Percentiles rank a stretch among this genome's conserved stretches.
Evolutionary conservation across 2,329 filamentous ascomycete genomes (phyloP).

Genomic region (Stagonosporopsis rhizophila): DNA sequence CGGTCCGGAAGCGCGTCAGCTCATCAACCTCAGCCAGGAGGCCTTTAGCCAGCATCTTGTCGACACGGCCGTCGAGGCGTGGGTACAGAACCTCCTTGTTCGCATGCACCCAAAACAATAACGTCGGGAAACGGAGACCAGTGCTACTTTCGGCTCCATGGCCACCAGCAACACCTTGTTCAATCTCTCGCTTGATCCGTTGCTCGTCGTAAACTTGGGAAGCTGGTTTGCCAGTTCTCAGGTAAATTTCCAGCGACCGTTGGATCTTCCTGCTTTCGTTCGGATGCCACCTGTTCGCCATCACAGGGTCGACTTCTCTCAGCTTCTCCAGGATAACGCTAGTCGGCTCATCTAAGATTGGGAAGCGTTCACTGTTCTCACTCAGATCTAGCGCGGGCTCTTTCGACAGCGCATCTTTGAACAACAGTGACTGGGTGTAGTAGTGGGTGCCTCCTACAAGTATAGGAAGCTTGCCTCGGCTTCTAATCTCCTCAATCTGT

Average conservation of each 20-base stretch:
- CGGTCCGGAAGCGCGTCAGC: conserved; percentile 58
- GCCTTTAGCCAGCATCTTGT: conserved; percentile 78
- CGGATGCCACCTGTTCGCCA: conserved; percentile 93
- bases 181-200: conserved; percentile 43
- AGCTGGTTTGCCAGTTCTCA: conserved; percentile 80
- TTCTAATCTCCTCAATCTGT: conserved; percentile 76
- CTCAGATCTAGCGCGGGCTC: conserved; percentile 47
- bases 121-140: conserved; percentile 61
- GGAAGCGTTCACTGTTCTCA: conserved; percentile 54
- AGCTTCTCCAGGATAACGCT: conserved; percentile 76
- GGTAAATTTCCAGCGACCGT: conserved; percentile 87
- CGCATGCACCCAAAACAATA: conserved; percentile 89
- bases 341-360: conserved; percentile 75
- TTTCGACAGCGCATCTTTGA: conserved; percentile 72
- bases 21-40: conserved; percentile 67
- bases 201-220: conserved; percentile 90
- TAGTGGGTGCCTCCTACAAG: conserved; percentile 95
- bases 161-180: conserved; percentile 9
- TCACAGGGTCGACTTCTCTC: conserved; percentile 81
- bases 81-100: conserved; percentile 70
- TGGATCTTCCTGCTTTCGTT: conserved; percentile 90
- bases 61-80: conserved; percentile 78
- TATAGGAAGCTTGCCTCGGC: conserved; percentile 81
- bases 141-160: conserved; percentile 1
- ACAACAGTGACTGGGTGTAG: conserved; percentile 88